Conservation (phyloP, 2,329 filamentous ascomycete species). For the Penicillium italicum region DNA sequence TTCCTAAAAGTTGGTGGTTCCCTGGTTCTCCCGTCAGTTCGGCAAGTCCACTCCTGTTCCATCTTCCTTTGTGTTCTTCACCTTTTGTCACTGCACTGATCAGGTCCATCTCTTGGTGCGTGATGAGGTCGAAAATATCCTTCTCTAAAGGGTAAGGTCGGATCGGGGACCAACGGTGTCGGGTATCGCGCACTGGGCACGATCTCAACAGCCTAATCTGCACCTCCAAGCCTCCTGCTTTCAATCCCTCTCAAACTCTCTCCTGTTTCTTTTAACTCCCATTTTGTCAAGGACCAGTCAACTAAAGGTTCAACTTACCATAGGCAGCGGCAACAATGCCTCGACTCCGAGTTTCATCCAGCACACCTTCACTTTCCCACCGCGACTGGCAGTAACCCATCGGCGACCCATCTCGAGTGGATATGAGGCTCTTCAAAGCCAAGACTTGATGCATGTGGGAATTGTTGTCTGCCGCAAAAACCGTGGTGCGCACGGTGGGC, state of each 20-base stretch:
- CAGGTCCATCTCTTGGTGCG: not conserved
- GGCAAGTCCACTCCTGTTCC: conserved; percentile 1
- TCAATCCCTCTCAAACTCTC: not conserved
- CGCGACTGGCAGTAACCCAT: not conserved
- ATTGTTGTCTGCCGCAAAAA: not conserved
- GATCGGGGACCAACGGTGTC: conserved; percentile 1
- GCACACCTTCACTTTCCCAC: not conserved
- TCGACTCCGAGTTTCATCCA: not conserved
- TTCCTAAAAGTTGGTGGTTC: not conserved
- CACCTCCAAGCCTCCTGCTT: not conserved
- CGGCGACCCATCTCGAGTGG: not conserved
- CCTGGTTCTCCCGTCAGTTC: conserved; percentile 3
- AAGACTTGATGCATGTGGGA: not conserved
- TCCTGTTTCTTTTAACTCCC: not conserved
- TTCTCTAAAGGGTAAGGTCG: conserved; percentile 1
- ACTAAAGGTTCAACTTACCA: not conserved
- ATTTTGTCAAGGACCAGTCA: not conserved
- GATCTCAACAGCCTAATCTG: conserved; percentile 2
- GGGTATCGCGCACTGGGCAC: conserved; percentile 1
- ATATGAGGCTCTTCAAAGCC: not conserved
- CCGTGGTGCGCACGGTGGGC: not conserved
- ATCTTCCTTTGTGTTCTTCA: not conserved
- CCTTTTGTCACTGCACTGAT: not conserved
- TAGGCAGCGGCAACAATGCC: not conserved
- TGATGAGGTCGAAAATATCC: not conserved